Conservation (phyloP, 176 grass and related monocot species). For the Ensete ventricosum region DNA sequence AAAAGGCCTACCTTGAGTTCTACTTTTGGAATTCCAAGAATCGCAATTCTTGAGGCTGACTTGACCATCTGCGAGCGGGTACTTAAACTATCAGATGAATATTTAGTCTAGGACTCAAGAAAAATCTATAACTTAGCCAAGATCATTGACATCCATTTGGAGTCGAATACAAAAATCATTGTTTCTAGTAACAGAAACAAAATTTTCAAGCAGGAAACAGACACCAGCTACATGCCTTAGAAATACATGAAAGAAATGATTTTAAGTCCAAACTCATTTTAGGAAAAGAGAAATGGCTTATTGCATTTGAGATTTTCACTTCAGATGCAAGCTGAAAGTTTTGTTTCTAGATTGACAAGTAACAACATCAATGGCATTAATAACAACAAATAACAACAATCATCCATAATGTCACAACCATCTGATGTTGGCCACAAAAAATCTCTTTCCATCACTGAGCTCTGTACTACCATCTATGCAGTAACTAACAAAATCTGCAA, state of each 20-base stretch:
- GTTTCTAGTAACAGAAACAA: not conserved
- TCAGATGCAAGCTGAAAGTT: not conserved
- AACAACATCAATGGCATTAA: not conserved
- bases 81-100: slow-evolving; percentile 26
- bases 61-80: slow-evolving; percentile 37
- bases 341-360: not conserved
- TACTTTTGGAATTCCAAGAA: slow-evolving; percentile 59
- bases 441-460: no score
- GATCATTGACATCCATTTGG: not conserved
- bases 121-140: slow-evolving; percentile 47
- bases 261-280: not conserved
- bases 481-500: not conserved
- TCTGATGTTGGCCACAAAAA: no score
- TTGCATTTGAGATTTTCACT: not conserved
- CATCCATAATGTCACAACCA: no score
- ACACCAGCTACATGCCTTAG: not conserved
- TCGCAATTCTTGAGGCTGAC: slow-evolving; percentile 67
- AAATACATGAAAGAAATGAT: not conserved
- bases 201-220: not conserved
- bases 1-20: slow-evolving; percentile 34
- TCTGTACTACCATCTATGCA: not conserved
- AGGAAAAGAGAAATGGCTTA: not conserved
- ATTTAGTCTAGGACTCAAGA: slow-evolving; percentile 34
- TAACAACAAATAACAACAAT: no score
- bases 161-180: not conserved